Conservation (phyloP, 1,284 basidiomycete genomes). For the Caloboletus inedulis region DNA sequence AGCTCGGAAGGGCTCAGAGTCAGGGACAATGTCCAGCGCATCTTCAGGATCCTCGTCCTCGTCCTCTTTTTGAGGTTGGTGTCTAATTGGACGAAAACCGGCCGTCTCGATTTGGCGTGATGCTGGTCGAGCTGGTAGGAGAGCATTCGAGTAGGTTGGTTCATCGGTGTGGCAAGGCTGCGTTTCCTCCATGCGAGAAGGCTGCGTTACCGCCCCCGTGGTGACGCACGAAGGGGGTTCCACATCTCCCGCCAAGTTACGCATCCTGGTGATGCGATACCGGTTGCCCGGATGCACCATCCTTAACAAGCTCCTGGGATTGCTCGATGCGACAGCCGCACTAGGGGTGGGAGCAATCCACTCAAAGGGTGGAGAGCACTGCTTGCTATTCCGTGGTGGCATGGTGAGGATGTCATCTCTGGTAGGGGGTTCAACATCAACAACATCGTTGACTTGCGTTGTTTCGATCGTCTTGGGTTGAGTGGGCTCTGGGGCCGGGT, state of each 20-base stretch:
- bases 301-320: slow-evolving; percentile 32
- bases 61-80: background rate
- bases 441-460: slow-evolving; percentile 1
- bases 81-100: background rate
- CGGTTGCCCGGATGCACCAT: slow-evolving; percentile 32
- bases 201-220: slow-evolving; percentile 23
- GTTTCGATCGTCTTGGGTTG: slow-evolving; percentile 18
- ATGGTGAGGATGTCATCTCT: background rate
- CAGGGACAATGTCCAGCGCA: slow-evolving; percentile 48
- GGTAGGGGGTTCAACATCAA: background rate
- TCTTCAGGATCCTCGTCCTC: slow-evolving; percentile 21
- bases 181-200: slow-evolving; percentile 19
- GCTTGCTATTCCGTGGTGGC: slow-evolving; percentile 1
- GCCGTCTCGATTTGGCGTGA: background rate
- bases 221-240: slow-evolving; percentile 20
- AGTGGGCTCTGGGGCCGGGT: slow-evolving; percentile 28
- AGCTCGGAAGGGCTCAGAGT: slow-evolving; percentile 47
- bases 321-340: slow-evolving; percentile 22
- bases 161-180: slow-evolving; percentile 8
- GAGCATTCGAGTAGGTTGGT: background rate
- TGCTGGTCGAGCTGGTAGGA: background rate
- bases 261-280: slow-evolving; percentile 32
- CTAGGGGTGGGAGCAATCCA: slow-evolving; percentile 25
- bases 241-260: slow-evolving; percentile 16
- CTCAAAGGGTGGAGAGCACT: slow-evolving; percentile 20